phyloP scores from a whole-genome alignment of 768 basidiomycete genomes.

The Exidia glandulosa region DNA sequence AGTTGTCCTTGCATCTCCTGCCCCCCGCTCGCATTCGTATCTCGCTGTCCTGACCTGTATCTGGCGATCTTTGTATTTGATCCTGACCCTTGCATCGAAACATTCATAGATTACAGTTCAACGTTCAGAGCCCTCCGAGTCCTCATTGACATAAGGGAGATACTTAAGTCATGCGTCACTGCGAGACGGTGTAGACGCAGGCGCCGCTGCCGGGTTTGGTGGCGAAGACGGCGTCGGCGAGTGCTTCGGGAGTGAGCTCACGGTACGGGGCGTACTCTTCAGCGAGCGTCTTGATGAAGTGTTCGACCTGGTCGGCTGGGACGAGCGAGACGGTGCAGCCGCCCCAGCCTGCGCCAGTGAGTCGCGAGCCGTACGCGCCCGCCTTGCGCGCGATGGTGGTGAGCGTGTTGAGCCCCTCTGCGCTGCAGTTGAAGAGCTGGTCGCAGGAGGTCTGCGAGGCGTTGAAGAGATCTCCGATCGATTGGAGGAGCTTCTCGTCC shows the following conservation, averaged over 20 bases:
- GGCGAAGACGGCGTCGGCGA: constrained; percentile 66
- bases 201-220: constrained; percentile 78
- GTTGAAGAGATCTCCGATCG: constrained; percentile 67
- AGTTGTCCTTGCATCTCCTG: background rate
- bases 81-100: too few species aligned
- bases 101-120: background rate
- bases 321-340: constrained; percentile 82
- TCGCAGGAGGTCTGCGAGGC: constrained; percentile 65
- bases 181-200: constrained; percentile 26
- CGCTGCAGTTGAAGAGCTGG: constrained; percentile 65
- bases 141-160: too few species aligned
- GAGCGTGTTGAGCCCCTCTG: constrained; percentile 65
- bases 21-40: background rate
- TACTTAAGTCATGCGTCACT: too few species aligned
- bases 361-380: constrained; percentile 70
- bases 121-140: background rate
- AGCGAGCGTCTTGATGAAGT: constrained; percentile 53
- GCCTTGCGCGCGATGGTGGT: constrained; percentile 49
- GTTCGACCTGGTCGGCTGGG: constrained; percentile 44
- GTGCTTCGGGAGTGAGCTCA: constrained; percentile 41
- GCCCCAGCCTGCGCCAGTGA: constrained; percentile 92
- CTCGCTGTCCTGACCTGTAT: background rate
- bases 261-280: constrained; percentile 55
- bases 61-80: background rate
- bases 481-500: constrained; percentile 23